phyloP scores from a whole-genome alignment of 805 yeast species.

The Wickerhamomyces xylosicus region DNA sequence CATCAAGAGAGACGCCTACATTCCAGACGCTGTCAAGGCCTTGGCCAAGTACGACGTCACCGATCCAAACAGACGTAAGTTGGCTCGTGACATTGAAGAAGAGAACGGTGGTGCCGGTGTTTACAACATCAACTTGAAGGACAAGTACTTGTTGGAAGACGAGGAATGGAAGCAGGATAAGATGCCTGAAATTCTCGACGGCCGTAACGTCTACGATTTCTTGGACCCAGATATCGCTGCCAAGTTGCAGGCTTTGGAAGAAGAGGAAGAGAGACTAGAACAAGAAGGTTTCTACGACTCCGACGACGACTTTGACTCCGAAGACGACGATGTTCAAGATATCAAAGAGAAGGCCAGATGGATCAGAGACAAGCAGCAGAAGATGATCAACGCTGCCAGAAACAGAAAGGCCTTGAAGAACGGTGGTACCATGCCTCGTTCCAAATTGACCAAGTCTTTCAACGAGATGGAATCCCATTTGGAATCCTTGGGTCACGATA shows the following conservation, averaged over 20 bases:
- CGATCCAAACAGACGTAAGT: slow-evolving; percentile 73
- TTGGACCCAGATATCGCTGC: slow-evolving; percentile 92
- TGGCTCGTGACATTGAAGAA: slow-evolving; percentile 83
- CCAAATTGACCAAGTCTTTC: slow-evolving; percentile 67
- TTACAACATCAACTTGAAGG: slow-evolving; percentile 85
- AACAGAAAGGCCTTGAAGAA: slow-evolving; percentile 80
- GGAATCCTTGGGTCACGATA: slow-evolving; percentile 85
- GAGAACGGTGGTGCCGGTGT: slow-evolving; percentile 99
- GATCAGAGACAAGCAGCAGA: slow-evolving; percentile 93
- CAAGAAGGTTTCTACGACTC: slow-evolving; percentile 92
- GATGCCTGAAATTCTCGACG: slow-evolving; percentile 95
- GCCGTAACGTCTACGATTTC: slow-evolving; percentile 95
- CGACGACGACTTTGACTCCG: slow-evolving; percentile 45
- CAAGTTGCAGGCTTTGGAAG: slow-evolving; percentile 90
- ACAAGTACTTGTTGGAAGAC: slow-evolving; percentile 83
- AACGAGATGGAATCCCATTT: slow-evolving; percentile 81
- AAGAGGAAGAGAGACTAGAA: slow-evolving; percentile 92
- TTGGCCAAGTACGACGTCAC: slow-evolving; percentile 60
- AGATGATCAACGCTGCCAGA: slow-evolving; percentile 83
- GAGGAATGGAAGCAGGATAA: slow-evolving; percentile 97
- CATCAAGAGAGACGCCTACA: slow-evolving; percentile 62
- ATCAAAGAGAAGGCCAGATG: slow-evolving; percentile 82
- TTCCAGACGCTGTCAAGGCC: slow-evolving; percentile 65
- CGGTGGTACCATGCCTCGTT: slow-evolving; percentile 83
- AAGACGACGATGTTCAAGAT: slow-evolving; percentile 58